A percentile compares a stretch with the other conserved stretches of the same genome.
Conservation (phyloP, 495 filamentous ascomycete species). For the Tetracladium marchalianum region DNA sequence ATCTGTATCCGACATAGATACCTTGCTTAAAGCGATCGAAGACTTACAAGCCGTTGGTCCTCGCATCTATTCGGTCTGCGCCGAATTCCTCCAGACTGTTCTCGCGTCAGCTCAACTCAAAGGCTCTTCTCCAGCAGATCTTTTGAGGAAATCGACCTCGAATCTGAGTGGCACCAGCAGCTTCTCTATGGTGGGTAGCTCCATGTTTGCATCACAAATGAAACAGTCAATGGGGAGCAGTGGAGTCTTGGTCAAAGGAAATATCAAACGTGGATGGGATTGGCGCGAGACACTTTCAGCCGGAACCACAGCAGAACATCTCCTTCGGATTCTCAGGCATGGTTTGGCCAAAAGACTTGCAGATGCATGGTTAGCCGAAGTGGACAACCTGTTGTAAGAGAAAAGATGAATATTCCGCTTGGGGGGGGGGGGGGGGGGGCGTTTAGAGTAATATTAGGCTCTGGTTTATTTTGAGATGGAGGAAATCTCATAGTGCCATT, state of each 20-base stretch:
- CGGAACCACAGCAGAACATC: conserved; percentile 48
- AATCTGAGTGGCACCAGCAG: conserved; percentile 43
- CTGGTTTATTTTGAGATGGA: no score
- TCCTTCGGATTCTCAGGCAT: conserved; percentile 61
- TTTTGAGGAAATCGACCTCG: conserved; percentile 59
- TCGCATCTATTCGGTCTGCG: conserved; percentile 57
- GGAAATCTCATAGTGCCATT: no score
- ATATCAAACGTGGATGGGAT: conserved; percentile 66
- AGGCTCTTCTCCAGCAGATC: conserved; percentile 47
- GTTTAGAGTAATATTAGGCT: no score
- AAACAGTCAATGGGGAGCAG: conserved; percentile 45
- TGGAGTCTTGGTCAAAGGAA: conserved; percentile 44
- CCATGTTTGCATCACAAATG: conserved; percentile 56
- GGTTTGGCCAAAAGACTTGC: conserved; percentile 64
- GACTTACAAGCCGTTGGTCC: conserved; percentile 68
- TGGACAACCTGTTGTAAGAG: conserved; percentile 27
- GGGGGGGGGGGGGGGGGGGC: no score
- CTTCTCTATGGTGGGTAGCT: conserved; percentile 63
- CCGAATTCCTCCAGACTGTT: conserved; percentile 56
- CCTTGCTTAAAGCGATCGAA: conserved; percentile 69
- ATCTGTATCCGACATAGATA: conserved; percentile 56
- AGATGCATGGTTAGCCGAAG: conserved; percentile 49
- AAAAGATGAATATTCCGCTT: no score
- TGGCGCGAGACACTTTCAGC: conserved; percentile 60
- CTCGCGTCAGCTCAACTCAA: conserved; percentile 35